These are phyloP conservation scores for Aspergillus clavatus DNA, from an alignment of 2,329 filamentous ascomycete species.

Conservation along the genomic window DNA sequence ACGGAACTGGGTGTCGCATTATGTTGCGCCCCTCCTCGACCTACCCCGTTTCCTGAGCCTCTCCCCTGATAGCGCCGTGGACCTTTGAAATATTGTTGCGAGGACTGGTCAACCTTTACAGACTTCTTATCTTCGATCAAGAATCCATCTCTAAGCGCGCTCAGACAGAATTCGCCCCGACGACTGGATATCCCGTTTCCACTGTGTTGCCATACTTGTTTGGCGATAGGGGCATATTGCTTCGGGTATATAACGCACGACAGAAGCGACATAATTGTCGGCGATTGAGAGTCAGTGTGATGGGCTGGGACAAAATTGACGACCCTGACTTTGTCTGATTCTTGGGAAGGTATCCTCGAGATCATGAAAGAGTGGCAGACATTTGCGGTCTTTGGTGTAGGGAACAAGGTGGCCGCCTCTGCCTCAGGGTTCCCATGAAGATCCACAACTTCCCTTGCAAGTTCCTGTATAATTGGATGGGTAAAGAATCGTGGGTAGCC, in stretches of 20 bases:
- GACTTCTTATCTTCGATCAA: conserved; percentile 49
- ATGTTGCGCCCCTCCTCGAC: conserved; percentile 32
- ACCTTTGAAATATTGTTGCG: conserved; percentile 55
- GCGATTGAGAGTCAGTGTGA: conserved; percentile 61
- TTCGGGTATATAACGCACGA: conserved; percentile 68
- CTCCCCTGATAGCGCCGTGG: conserved; percentile 73
- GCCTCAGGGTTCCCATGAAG: conserved; percentile 54
- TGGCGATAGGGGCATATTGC: conserved; percentile 67
- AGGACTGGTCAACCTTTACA: conserved; percentile 16
- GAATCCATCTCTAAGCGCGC: conserved; percentile 65
- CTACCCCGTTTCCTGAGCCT: conserved; percentile 47
- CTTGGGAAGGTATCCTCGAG: conserved; percentile 28
- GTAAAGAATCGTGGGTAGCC: conserved; percentile 96
- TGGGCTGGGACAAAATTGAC: conserved; percentile 49
- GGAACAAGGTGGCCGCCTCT: conserved; percentile 72
- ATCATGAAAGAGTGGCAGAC: conserved; percentile 71
- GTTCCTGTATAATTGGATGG: conserved; percentile 71
- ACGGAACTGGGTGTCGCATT: conserved; percentile 28
- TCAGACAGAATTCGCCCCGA: conserved; percentile 81
- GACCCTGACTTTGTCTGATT: conserved; percentile 50
- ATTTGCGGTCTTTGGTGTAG: conserved; percentile 63
- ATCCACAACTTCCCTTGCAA: conserved; percentile 63
- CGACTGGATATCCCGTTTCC: conserved; percentile 90
- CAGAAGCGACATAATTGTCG: conserved; percentile 55
- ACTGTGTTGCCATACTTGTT: conserved; percentile 95